Evolutionary conservation across 768 basidiomycete species (phyloP).

Genomic region (Porphyrellus cyaneotinctus): DNA sequence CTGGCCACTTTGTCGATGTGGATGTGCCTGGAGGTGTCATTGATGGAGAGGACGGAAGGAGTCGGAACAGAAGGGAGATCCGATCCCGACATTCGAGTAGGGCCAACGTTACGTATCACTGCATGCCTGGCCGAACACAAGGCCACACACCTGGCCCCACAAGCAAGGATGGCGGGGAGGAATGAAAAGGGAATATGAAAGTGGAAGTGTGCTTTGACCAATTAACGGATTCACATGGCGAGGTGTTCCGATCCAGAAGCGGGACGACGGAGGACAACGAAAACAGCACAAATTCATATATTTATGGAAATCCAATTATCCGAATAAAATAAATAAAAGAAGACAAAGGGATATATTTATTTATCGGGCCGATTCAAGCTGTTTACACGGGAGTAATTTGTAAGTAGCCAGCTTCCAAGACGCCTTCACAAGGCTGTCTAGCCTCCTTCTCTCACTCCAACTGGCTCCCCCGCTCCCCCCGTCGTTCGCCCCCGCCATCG

Average conservation of each 20-base stretch:
- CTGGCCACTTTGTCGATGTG: slow-evolving; percentile 3
- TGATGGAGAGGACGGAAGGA: slow-evolving; percentile 11
- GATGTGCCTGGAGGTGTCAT: slow-evolving; percentile 9
- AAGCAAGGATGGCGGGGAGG: not conserved
- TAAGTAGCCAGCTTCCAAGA: slow-evolving; percentile 13
- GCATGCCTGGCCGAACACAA: not conserved
- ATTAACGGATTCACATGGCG: slow-evolving; percentile 6
- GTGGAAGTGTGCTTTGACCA: not conserved
- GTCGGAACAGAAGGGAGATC: slow-evolving; percentile 9
- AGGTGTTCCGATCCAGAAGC: slow-evolving; percentile 8
- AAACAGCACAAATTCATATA: not conserved
- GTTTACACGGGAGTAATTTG: slow-evolving; percentile 22
- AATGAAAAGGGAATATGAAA: slow-evolving; percentile 17
- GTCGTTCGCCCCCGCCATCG: slow-evolving; percentile 5
- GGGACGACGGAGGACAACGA: slow-evolving; percentile 6
- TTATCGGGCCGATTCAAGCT: slow-evolving; percentile 22
- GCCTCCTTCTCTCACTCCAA: slow-evolving; percentile 20
- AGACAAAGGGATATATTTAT: not conserved
- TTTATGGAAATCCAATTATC: slow-evolving; percentile 6
- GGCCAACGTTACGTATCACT: not conserved
- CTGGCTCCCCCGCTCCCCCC: slow-evolving; percentile 9
- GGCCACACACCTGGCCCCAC: not conserved
- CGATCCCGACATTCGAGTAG: not conserved
- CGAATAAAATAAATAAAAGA: not conserved
- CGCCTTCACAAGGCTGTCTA: slow-evolving; percentile 19